A percentile compares a stretch with the other conserved stretches of the same genome.
Conservation (phyloP, 2,329 filamentous ascomycete species). For the Xylariaceae sp. region DNA sequence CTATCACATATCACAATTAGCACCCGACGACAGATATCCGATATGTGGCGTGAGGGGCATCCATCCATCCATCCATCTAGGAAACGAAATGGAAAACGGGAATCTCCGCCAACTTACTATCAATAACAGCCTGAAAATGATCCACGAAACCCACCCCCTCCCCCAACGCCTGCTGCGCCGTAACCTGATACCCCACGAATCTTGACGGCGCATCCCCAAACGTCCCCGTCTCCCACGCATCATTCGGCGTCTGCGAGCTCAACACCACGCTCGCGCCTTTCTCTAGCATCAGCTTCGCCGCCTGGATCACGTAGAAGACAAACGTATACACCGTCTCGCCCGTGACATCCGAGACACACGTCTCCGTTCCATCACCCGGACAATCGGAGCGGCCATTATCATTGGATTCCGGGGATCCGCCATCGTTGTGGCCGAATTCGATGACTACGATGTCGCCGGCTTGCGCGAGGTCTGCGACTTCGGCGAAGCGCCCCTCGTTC, state of each 20-base stretch:
- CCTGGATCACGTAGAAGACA: conserved; percentile 28
- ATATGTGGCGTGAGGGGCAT: no score
- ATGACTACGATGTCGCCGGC: conserved; percentile 60
- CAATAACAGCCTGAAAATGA: conserved; percentile 50
- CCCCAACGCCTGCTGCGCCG: conserved; percentile 16
- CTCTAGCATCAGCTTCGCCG: conserved; percentile 32
- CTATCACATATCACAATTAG: conserved; percentile 1
- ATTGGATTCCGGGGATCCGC: conserved; percentile 44
- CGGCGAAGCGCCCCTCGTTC: conserved; percentile 55
- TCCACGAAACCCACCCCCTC: conserved; percentile 47
- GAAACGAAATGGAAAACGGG: no score
- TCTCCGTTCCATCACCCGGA: conserved; percentile 46
- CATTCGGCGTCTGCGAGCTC: conserved; percentile 55
- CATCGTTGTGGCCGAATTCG: conserved; percentile 68
- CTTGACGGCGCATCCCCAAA: conserved; percentile 43
- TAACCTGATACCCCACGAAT: conserved; percentile 49
- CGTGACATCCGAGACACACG: conserved; percentile 38
- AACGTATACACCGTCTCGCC: conserved; percentile 31
- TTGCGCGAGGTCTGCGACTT: conserved; percentile 45
- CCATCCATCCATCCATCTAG: no score
- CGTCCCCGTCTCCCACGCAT: conserved; percentile 52
- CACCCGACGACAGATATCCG: no score
- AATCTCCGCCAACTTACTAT: conserved; percentile 25
- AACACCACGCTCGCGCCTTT: conserved; percentile 60
- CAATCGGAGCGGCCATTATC: conserved; percentile 61